Base-by-base conservation (phyloP, 208 protist genomes). In the Leishmania amazonensis region DNA sequence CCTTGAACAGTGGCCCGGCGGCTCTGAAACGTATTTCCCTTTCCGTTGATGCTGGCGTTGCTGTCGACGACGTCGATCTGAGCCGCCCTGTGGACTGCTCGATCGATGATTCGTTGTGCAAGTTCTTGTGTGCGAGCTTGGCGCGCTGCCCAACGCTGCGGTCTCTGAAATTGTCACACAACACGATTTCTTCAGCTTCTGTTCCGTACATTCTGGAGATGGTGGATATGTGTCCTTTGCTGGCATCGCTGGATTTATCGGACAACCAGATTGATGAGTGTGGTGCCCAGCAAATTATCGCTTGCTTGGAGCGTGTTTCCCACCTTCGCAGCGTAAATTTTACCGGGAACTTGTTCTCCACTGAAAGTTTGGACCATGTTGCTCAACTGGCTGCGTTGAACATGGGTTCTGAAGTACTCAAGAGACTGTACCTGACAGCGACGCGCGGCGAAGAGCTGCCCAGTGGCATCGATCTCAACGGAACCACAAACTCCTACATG, bases 211-310 rank as follows among this genome's bases (percentile, higher is more conserved):
- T 98, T 31, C 62, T 81, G 15, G 90, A 97, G 57, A 85, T 91
- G 35, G 75, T 98, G 49, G 85, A 93, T 38, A 54, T 84, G 42
- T 95, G 83, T 71, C 81, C 81, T 28, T 84, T 54, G 42, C 87
- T 98, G 3, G 81, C 38, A 31, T 81, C 54, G n/a, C 75, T 98
- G 28, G 87, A 96, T 75, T 76, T 98, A 11, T 89, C 89, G 28
- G 35, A 92, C 84, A 98, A 98, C 86, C 51, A 81, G 24, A 94
- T 98, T 53, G 88, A 95, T 81, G 92, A 90, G 67, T 58, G 60
- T 5, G 94, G 93, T 57, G 93, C 85, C 4, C 76, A 90, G 78
- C 58, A 87, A 70, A 76, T 96, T 79, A 81, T 91, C 42, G 57
- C 42, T 11, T 89, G 79, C 45, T 49, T 96, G 19, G 84, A 87